Percentiles rank a stretch among this genome's conserved stretches.
Evolutionary conservation across 495 filamentous ascomycete species (phyloP).

Genomic region (Tuber calosporum): DNA sequence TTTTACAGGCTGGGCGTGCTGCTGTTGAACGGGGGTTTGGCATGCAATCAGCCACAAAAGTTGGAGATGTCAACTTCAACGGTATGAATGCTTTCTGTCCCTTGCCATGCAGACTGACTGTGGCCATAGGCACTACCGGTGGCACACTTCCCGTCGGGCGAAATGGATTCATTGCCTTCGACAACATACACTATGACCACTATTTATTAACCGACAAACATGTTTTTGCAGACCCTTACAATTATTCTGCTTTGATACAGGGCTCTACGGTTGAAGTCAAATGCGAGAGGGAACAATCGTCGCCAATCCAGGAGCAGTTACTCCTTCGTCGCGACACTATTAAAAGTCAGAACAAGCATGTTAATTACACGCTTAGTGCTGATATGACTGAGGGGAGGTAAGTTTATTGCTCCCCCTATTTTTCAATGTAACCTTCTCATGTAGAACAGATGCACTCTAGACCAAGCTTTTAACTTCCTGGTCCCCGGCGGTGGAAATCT

Average conservation of each 20-base stretch:
- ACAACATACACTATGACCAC: conserved; percentile 7
- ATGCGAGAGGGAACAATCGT: conserved; percentile 20
- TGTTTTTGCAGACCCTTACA: conserved; percentile 15
- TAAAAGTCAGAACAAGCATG: conserved; percentile 17
- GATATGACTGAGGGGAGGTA: conserved; percentile 19
- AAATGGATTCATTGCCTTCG: conserved; percentile 29
- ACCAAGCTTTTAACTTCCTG: conserved; percentile 23
- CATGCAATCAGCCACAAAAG: conserved; percentile 22
- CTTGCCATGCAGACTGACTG: not conserved
- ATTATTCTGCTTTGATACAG: conserved; percentile 29
- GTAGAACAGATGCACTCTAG: conserved; percentile 12
- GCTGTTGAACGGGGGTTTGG: conserved; percentile 28
- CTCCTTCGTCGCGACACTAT: not conserved
- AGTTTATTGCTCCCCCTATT: not conserved
- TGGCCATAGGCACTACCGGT: conserved; percentile 21
- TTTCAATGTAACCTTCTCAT: conserved; percentile 2
- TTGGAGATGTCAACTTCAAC: conserved; percentile 33
- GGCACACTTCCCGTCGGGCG: conserved; percentile 27
- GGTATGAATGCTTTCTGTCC: conserved; percentile 10
- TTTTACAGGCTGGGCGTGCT: conserved; percentile 31
- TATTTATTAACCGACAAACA: conserved; percentile 6
- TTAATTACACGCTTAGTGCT: conserved; percentile 17
- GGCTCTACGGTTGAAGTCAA: conserved; percentile 30
- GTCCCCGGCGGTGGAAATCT: conserved; percentile 28
- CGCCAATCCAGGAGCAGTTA: conserved; percentile 16